A percentile compares a stretch with the other conserved stretches of the same genome.
Conservation (phyloP, 2,329 filamentous ascomycete genomes). For the Calonectria pseudoreteaudii region DNA sequence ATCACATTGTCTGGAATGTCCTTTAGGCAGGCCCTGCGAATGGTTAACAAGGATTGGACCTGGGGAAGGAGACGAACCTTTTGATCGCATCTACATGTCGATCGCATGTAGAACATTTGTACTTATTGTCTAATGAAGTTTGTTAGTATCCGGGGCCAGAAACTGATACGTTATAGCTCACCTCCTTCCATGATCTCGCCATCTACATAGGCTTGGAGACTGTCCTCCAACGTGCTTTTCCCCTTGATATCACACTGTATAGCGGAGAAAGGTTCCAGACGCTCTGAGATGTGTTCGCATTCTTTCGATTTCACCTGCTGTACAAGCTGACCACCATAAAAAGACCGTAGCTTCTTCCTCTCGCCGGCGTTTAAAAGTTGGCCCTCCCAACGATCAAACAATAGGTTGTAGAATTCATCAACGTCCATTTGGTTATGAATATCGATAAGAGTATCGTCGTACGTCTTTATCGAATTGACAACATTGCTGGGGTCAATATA, state of each 20-base stretch:
- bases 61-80: constrained; percentile 61
- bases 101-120: constrained; percentile 93
- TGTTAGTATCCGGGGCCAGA: constrained; percentile 18
- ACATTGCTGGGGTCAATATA: constrained; percentile 79
- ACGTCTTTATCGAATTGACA: constrained; percentile 82
- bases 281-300: constrained; percentile 92
- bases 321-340: constrained; percentile 92
- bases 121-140: constrained; percentile 85
- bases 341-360: constrained; percentile 80
- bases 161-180: constrained; percentile 47
- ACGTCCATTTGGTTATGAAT: constrained; percentile 96
- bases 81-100: constrained; percentile 94
- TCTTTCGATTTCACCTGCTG: constrained; percentile 97
- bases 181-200: constrained; percentile 96
- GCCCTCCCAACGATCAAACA: constrained; percentile 91
- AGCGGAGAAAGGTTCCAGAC: constrained; percentile 90
- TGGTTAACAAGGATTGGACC: not conserved
- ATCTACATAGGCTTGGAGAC: constrained; percentile 93
- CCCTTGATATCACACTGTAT: constrained; percentile 98
- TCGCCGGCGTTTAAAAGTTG: constrained; percentile 77
- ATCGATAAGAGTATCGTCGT: constrained; percentile 86
- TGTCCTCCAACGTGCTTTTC: constrained; percentile 85
- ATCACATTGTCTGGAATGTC: constrained; percentile 94
- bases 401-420: constrained; percentile 94
- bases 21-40: constrained; percentile 82